Evolutionary conservation across 352 stramenopile species (phyloP).

Genomic region (Phytophthora citricola): DNA sequence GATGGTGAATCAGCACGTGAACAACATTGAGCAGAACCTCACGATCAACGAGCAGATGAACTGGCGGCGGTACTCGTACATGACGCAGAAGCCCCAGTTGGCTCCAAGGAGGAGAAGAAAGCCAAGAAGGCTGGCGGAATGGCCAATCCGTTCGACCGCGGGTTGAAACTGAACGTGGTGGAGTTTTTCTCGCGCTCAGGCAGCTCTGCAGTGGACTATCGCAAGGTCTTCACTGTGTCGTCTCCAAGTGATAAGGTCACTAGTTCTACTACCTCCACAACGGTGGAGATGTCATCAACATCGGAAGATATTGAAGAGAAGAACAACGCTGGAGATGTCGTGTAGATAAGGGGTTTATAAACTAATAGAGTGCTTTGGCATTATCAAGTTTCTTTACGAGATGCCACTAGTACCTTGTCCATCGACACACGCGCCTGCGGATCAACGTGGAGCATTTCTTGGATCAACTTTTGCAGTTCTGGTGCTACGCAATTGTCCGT

Average conservation of each 20-base stretch:
- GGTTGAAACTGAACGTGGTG: constrained; percentile 45
- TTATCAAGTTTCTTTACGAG: background rate
- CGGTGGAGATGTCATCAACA: constrained; percentile 18
- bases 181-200: constrained; percentile 61
- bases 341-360: constrained; percentile 25
- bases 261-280: constrained; percentile 22
- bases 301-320: constrained; percentile 17
- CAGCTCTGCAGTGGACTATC: constrained; percentile 47
- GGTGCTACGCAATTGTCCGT: constrained; percentile 32
- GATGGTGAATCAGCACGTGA: constrained; percentile 74
- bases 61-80: constrained; percentile 79
- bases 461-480: constrained; percentile 44
- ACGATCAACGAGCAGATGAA: constrained; percentile 89
- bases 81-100: constrained; percentile 32
- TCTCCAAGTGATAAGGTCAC: constrained; percentile 6
- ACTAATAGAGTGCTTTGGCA: constrained; percentile 1
- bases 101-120: constrained; percentile 15
- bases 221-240: constrained; percentile 42
- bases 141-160: constrained; percentile 54
- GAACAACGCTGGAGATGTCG: constrained; percentile 20
- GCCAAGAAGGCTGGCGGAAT: constrained; percentile 32
- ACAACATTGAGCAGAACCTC: constrained; percentile 71
- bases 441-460: constrained; percentile 47
- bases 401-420: constrained; percentile 8
- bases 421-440: constrained; percentile 47